Evolutionary conservation across 2,329 filamentous ascomycete genomes (phyloP).

Genomic region (Neofusicoccum parvum): DNA sequence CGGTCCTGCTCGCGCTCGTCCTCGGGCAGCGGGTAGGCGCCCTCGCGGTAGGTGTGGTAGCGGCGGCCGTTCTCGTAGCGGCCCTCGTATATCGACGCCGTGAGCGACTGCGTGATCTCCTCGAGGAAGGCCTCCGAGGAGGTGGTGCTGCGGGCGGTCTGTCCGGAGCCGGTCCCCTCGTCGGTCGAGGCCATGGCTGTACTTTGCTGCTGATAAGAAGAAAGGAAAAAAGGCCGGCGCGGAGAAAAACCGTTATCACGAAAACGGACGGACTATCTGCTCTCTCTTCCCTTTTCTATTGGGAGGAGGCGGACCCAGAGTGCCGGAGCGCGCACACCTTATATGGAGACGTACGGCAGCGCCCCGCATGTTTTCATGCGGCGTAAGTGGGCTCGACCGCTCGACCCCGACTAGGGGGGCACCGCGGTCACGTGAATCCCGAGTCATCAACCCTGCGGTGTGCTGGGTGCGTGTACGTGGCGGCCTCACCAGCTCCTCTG

Average conservation of each 20-base stretch:
- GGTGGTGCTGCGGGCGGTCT: slow-evolving; percentile 25
- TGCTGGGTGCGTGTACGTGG: neutral
- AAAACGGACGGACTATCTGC: no score
- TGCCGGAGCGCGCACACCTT: neutral
- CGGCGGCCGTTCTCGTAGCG: slow-evolving; percentile 40
- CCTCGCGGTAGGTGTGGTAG: slow-evolving; percentile 41
- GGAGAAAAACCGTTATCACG: no score
- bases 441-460: slow-evolving; percentile 7
- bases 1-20: slow-evolving; percentile 43
- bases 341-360: neutral
- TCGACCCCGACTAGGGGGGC: neutral
- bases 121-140: slow-evolving; percentile 27
- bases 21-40: slow-evolving; percentile 39
- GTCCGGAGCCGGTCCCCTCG: neutral
- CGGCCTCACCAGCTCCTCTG: neutral
- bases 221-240: neutral
- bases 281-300: neutral
- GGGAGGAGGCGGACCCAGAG: neutral
- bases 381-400: neutral
- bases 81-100: slow-evolving; percentile 39
- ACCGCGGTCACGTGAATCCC: neutral
- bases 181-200: neutral
- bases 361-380: slow-evolving; percentile 12
- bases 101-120: slow-evolving; percentile 32
- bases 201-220: neutral